Conservation (phyloP, 1,139 yeast species). For the Hyphopichia burtonii region DNA sequence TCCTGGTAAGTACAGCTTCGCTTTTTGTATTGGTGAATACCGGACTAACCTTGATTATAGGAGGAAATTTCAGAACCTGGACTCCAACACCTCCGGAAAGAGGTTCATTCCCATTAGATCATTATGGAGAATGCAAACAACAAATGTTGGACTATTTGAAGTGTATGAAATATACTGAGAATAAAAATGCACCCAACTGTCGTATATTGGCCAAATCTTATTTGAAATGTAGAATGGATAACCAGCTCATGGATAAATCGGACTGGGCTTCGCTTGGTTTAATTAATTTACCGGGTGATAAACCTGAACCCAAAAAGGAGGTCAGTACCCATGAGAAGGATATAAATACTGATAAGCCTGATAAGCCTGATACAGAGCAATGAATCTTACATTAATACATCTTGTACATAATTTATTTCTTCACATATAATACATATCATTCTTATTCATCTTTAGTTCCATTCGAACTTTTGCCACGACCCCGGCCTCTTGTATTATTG, state of each 20-base stretch:
- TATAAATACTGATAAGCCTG: neutral
- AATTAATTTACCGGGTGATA: slow-evolving; percentile 60
- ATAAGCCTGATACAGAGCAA: neutral
- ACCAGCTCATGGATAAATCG: slow-evolving; percentile 79
- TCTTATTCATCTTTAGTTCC: neutral
- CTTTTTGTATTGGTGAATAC: too few relatives aligned
- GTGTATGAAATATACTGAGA: slow-evolving; percentile 75
- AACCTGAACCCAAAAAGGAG: slow-evolving; percentile 5
- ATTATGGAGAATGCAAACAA: slow-evolving; percentile 78
- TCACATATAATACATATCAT: neutral
- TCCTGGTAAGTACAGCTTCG: slow-evolving; percentile 22
- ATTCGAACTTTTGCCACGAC: neutral
- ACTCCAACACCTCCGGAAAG: slow-evolving; percentile 94
- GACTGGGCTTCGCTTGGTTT: slow-evolving; percentile 84
- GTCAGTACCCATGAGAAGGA: neutral
- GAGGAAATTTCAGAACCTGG: slow-evolving; percentile 47
- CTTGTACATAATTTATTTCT: slow-evolving; percentile 3
- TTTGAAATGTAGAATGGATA: slow-evolving; percentile 85
- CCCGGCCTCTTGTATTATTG: slow-evolving; percentile 4
- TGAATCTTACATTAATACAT: too few relatives aligned
- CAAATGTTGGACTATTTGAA: slow-evolving; percentile 74
- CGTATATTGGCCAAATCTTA: slow-evolving; percentile 79
- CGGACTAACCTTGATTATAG: too few relatives aligned
- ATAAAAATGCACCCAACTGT: slow-evolving; percentile 88
- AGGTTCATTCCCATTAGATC: slow-evolving; percentile 95